Evolutionary conservation across 2,329 filamentous ascomycete species (phyloP).

Genomic region (Tympanopsis confertula): DNA sequence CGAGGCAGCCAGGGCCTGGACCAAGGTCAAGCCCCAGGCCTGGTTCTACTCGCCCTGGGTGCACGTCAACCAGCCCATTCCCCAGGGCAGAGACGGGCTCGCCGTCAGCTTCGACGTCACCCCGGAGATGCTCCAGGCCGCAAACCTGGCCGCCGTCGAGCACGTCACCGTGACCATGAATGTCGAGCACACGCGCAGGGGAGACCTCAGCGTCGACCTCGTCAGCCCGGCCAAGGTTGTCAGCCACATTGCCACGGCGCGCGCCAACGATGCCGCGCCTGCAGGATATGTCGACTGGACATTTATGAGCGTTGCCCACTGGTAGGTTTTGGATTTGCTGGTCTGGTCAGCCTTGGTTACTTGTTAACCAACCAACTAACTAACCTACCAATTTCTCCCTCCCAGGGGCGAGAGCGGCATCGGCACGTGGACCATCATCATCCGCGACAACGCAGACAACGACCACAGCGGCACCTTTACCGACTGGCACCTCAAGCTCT

Average conservation of each 20-base stretch:
- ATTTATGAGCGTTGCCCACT: constrained; percentile 96
- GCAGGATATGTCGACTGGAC: constrained; percentile 88
- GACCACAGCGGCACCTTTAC: constrained; percentile 65
- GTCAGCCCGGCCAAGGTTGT: constrained; percentile 71
- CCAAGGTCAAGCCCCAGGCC: constrained; percentile 83
- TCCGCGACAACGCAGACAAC: constrained; percentile 76
- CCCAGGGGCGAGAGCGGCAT: constrained; percentile 73
- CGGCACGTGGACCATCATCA: constrained; percentile 81
- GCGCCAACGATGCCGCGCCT: constrained; percentile 53
- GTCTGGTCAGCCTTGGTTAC: not conserved
- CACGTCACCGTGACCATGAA: constrained; percentile 99
- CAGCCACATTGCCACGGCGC: constrained; percentile 71
- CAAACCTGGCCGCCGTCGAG: constrained; percentile 78
- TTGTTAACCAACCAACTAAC: constrained; percentile 9
- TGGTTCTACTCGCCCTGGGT: constrained; percentile 94
- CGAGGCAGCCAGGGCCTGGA: constrained; percentile 73
- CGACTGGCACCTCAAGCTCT: constrained; percentile 89
- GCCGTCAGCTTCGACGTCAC: constrained; percentile 75
- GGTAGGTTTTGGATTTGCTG: constrained; percentile 39
- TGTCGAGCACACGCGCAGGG: constrained; percentile 72
- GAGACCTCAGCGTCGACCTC: constrained; percentile 85
- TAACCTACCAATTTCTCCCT: constrained; percentile 20
- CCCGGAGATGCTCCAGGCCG: constrained; percentile 63
- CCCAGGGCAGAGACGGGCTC: constrained; percentile 72
- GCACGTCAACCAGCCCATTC: constrained; percentile 74